phyloP scores from a whole-genome alignment of 805 yeast species.

The Pichia pseudocactophila region DNA sequence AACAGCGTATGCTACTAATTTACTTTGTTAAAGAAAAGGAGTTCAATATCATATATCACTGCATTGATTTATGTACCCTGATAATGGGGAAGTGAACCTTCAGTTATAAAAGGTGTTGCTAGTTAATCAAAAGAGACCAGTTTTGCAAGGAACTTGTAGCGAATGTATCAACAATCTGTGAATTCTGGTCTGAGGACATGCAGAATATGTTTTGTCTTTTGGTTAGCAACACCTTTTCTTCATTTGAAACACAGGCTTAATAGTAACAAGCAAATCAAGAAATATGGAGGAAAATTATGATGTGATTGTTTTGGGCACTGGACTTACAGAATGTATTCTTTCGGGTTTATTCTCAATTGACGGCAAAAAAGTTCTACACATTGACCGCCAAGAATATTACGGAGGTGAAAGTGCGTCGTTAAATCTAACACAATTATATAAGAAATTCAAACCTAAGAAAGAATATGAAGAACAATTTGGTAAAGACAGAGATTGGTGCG shows the following conservation, averaged over 20 bases:
- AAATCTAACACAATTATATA: slow-evolving; percentile 61
- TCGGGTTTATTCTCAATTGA: slow-evolving; percentile 95
- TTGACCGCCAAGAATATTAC: slow-evolving; percentile 92
- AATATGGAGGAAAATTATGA: slow-evolving; percentile 93
- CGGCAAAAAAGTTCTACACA: slow-evolving; percentile 94
- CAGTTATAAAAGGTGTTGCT: no score
- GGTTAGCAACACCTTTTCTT: no score
- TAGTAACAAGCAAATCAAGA: neutral
- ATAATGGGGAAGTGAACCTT: no score
- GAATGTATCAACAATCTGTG: no score
- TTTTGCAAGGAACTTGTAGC: no score
- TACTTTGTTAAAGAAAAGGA: no score
- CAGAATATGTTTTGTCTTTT: no score
- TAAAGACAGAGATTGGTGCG: slow-evolving; percentile 95
- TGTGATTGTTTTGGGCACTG: slow-evolving; percentile 88
- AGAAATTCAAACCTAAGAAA: slow-evolving; percentile 78
- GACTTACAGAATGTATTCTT: slow-evolving; percentile 93
- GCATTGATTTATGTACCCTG: no score
- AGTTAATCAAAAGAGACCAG: no score
- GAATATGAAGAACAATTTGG: slow-evolving; percentile 67
- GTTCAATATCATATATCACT: no score
- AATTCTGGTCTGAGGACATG: no score
- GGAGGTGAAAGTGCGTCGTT: slow-evolving; percentile 91
- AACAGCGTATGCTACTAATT: no score
- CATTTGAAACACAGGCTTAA: neutral